A percentile compares a stretch with the other conserved stretches of the same genome.
Evolutionary conservation across 2,329 filamentous ascomycete species (phyloP).

Genomic region (Exophiala dermatitidis): DNA sequence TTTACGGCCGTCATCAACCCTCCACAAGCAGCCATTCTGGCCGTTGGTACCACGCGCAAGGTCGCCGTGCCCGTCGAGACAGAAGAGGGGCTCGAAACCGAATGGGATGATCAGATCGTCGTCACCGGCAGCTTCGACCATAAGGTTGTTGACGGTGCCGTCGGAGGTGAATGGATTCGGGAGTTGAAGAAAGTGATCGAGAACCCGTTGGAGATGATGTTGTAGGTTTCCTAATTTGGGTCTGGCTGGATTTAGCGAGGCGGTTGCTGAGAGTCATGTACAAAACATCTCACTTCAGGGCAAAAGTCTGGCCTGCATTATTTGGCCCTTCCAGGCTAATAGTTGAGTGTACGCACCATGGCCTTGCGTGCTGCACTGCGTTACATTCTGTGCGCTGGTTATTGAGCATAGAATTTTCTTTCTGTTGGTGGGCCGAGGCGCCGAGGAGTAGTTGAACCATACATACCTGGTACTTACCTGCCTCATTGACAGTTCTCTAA

Average conservation of each 20-base stretch:
- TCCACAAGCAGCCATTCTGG: slow-evolving; percentile 89
- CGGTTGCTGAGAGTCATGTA: slow-evolving; percentile 21
- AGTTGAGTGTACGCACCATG: not conserved
- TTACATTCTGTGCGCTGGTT: not conserved
- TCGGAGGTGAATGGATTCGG: slow-evolving; percentile 92
- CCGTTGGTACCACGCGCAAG: slow-evolving; percentile 91
- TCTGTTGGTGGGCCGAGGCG: no score
- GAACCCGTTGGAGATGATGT: slow-evolving; percentile 89
- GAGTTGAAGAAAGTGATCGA: slow-evolving; percentile 97
- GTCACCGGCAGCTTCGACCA: slow-evolving; percentile 97
- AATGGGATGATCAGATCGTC: slow-evolving; percentile 96
- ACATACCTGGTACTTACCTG: no score
- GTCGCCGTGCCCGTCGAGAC: slow-evolving; percentile 79
- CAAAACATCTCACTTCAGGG: slow-evolving; percentile 22
- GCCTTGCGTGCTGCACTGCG: not conserved
- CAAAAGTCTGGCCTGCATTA: slow-evolving; percentile 22
- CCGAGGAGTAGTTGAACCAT: no score
- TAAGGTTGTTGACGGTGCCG: slow-evolving; percentile 94
- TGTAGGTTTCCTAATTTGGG: slow-evolving; percentile 45
- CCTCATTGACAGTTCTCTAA: no score
- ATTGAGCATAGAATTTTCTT: no score
- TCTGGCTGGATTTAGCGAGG: slow-evolving; percentile 23
- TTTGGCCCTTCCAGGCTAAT: not conserved
- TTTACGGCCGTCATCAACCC: slow-evolving; percentile 99
- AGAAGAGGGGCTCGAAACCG: slow-evolving; percentile 72